phyloP scores from a whole-genome alignment of 164 flowering plant species.

The Nymphaea thermarum region DNA sequence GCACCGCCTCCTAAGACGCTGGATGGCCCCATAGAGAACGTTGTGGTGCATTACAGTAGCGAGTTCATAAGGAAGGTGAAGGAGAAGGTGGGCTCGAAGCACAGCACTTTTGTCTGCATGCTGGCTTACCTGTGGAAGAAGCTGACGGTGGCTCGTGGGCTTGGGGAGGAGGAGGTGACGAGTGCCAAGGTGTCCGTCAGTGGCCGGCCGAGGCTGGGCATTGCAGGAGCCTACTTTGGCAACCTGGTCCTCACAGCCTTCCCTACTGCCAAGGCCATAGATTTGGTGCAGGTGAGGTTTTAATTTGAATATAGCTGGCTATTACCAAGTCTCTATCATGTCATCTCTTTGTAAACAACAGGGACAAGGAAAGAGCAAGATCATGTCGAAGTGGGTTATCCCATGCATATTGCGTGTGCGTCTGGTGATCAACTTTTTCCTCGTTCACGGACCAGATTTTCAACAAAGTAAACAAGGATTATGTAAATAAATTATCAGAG shows the following conservation, averaged over 20 bases:
- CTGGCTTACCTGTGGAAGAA: conserved; percentile 12
- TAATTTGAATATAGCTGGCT: no score
- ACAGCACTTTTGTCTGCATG: conserved; percentile 12
- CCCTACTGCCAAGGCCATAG: conserved; percentile 12
- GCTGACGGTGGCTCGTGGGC: conserved; percentile 9
- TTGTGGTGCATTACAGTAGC: conserved; percentile 4
- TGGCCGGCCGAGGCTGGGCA: conserved; percentile 8
- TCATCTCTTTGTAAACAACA: no score
- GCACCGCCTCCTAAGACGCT: neutral
- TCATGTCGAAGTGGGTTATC: no score
- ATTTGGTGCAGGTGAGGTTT: conserved; percentile 2
- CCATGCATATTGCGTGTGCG: no score
- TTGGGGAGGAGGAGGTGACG: conserved; percentile 3
- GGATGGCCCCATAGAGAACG: conserved; percentile 2
- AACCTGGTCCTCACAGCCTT: conserved; percentile 16
- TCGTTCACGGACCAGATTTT: no score
- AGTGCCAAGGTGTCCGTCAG: conserved; percentile 14
- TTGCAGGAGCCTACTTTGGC: conserved; percentile 15
- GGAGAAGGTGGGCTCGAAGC: neutral
- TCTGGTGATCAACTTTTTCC: no score
- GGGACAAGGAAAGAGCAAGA: no score
- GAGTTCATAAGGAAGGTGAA: conserved; percentile 13
- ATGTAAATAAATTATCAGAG: no score
- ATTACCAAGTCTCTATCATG: no score
- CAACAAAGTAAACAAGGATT: no score